These are phyloP conservation scores for Sungouiella blattae DNA, from an alignment of 805 yeast genomes.

Conservation along the genomic window DNA sequence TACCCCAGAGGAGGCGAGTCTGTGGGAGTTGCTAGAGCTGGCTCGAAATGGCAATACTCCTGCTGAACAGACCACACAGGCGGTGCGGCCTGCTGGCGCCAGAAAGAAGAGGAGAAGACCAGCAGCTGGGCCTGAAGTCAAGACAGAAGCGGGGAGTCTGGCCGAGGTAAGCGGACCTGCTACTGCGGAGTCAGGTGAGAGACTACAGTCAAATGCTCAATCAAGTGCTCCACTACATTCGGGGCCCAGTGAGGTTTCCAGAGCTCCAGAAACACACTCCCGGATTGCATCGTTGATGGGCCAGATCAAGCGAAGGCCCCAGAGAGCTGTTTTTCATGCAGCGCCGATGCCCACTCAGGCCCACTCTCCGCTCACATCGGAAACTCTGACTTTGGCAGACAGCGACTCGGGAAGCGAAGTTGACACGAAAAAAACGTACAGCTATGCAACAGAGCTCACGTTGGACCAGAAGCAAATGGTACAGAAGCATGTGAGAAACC, in stretches of 20 bases:
- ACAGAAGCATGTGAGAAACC: slow-evolving; percentile 54
- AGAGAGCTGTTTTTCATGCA: too few relatives aligned
- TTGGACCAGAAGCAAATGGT: slow-evolving; percentile 50
- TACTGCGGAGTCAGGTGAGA: background rate
- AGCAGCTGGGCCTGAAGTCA: too few relatives aligned
- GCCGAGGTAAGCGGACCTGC: background rate
- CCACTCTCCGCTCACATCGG: background rate
- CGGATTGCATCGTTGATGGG: slow-evolving; percentile 19
- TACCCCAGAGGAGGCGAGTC: slow-evolving; percentile 30
- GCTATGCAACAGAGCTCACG: slow-evolving; percentile 17
- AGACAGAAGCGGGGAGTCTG: background rate
- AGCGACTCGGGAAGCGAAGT: slow-evolving; percentile 5
- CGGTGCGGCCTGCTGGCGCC: background rate
- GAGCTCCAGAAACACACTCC: background rate
- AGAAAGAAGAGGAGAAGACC: slow-evolving; percentile 1
- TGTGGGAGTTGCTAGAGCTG: slow-evolving; percentile 37
- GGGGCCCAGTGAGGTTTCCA: too few relatives aligned
- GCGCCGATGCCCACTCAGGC: background rate
- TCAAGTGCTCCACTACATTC: too few relatives aligned
- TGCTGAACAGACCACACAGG: background rate
- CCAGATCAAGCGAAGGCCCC: slow-evolving; percentile 14
- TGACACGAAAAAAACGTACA: background rate
- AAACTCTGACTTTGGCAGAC: slow-evolving; percentile 3
- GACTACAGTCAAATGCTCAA: too few relatives aligned
- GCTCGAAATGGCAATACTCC: slow-evolving; percentile 15